Conservation (phyloP, 768 basidiomycete genomes). For the Amanita phalloides region DNA sequence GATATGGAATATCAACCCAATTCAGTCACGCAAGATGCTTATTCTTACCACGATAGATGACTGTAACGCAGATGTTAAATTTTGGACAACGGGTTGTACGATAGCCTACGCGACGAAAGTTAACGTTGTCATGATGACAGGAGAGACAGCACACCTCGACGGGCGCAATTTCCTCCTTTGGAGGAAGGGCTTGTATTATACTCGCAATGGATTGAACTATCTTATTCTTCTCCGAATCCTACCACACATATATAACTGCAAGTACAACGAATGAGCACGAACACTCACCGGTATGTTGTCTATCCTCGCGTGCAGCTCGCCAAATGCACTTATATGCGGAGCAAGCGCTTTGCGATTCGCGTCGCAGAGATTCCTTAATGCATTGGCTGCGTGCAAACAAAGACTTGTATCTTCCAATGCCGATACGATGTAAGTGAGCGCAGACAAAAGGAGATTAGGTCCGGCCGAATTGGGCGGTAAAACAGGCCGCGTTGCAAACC, state of each 20-base stretch:
- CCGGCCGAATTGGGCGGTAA: conserved; percentile 13
- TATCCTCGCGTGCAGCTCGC: conserved; percentile 69
- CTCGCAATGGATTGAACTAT: conserved; percentile 89
- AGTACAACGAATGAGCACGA: not conserved
- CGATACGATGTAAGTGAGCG: conserved; percentile 57
- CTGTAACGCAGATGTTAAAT: conserved; percentile 51
- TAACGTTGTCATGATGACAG: not conserved
- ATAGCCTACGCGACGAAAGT: conserved; percentile 39
- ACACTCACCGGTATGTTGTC: conserved; percentile 58
- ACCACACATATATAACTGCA: conserved; percentile 3
- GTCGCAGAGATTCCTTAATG: conserved; percentile 82
- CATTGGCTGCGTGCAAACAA: conserved; percentile 67
- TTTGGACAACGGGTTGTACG: conserved; percentile 62
- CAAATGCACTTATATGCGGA: conserved; percentile 77
- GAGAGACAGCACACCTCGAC: conserved; percentile 41
- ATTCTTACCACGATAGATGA: conserved; percentile 39
- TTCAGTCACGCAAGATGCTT: not conserved
- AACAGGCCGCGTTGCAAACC: conserved; percentile 51
- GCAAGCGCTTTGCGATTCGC: conserved; percentile 79
- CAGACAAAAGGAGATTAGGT: conserved; percentile 47
- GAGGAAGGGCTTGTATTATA: conserved; percentile 83
- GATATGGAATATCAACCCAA: not conserved
- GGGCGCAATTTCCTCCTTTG: conserved; percentile 66
- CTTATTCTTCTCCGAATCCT: conserved; percentile 84
- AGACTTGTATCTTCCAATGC: conserved; percentile 56